Evolutionary conservation across 176 grass and related monocot genomes (phyloP), one percentile per base, ranked within the genome.

Genomic region (Pharus latifolius): DNA sequence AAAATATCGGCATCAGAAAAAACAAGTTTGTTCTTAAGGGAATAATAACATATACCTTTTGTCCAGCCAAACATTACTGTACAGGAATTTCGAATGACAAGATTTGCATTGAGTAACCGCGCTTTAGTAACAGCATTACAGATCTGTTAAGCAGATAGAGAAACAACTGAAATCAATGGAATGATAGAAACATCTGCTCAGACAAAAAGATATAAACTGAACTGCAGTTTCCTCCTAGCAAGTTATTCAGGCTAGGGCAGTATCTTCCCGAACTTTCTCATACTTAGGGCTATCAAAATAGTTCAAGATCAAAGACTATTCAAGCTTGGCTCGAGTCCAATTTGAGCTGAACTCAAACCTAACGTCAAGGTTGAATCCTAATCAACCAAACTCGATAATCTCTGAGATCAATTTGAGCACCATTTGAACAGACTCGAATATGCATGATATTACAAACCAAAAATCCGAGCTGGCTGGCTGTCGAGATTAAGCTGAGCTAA

Each of bases 11-110:
- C 27, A 84, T 23, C 32, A 70, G 42, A 69, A 27, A n/a, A n/a
- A n/a, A 42, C 7, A 38, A 24, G 38, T 0, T 48, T 63, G 22
- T 77, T 63, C 29, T 46, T n/a, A n/a, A 9, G 28, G 33, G 42
- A 73, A 49, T 34, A 43, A 15, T 34, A 27, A 68, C n/a, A 31
- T 56, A 24, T 88, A 98, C 95, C 95, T 98, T 85, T 72, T 83
- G 49, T 98, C 95, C 78, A 77, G 78, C 95, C 95, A 98, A 67
- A 98, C 95, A 78, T 86, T 93, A 81, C 83, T 98, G 70, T 90
- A 98, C 63, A 83, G 63, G 81, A 98, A 93, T 45, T 80, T 90
- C 19, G 95, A 77, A 98, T 67, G 41, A 93, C 90, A 83, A 98
- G 90, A 88, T 87, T 93, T 76, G 89, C 64, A 30, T 98, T 93